Base-by-base conservation (phyloP, 202 grass and related monocot species). In the Brachypodium distachyon region DNA sequence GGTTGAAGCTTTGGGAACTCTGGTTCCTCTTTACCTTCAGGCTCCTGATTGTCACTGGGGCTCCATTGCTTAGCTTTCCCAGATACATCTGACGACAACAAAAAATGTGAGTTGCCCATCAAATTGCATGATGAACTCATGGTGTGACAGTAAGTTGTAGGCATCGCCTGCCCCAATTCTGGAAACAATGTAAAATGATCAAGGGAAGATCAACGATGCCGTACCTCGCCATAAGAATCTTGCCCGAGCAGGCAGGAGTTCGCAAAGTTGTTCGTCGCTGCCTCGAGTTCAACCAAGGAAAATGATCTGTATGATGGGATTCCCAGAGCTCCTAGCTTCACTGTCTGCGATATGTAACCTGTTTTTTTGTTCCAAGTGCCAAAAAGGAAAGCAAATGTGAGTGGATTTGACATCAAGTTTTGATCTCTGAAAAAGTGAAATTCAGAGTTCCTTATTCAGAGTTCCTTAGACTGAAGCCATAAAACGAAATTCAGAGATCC, bases 281-380 rank as follows among this genome's bases (percentile, higher is more conserved):
- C 87, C 86, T 93, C 96, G 58, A 99, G 83, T 40, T 99, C 92
- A 4, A 96, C 96, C 78, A 99, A 66, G 55, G 89, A 96, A 57
- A 93, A 99, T 64, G 89, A 84, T 63, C 89, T 87, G 59, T 99
- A 96, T 57, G 92, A 67, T 36, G 83, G 96, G 79, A 99, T 87
- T 7, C 96, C 96, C 77, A 99, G 76, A 75, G 96, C 96, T 62
- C 92, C 96, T 7, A 96, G 78, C 78, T 85, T 99, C 84, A 95
- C 89, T 55, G 89, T 90, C 58, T 94, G 92, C 23, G 89, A 88
- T 80, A 95, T 90, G 67, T 99, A 99, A 27, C 96, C 96, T 97
- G 79, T 82, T 47, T 77, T 46, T 49, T 71, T 3, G 73, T 80
- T 23, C 31, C 65, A 83, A 83, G 50, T 7, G n/a, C 29, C 47